A percentile compares a stretch with the other conserved stretches of the same genome.
Evolutionary conservation across 768 basidiomycete genomes (phyloP).

Genomic region (Antrodiella citrinella): DNA sequence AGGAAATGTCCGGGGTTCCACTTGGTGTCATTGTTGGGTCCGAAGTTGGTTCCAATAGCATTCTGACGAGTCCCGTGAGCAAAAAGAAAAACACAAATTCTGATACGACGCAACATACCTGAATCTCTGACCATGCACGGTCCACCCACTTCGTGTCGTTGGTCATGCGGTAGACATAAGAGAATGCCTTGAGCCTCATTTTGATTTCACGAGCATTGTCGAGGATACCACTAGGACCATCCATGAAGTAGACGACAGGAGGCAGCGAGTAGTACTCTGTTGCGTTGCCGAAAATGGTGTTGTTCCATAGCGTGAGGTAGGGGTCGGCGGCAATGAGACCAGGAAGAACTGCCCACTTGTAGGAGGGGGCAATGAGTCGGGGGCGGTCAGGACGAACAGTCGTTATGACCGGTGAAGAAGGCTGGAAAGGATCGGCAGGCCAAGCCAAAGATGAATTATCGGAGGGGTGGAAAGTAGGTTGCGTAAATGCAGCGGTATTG

Average conservation of each 20-base stretch:
- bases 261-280: conserved; percentile 54
- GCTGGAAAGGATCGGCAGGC: conserved; percentile 74
- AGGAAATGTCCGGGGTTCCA: conserved; percentile 95
- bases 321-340: conserved; percentile 71
- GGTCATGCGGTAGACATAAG: conserved; percentile 85
- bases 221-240: conserved; percentile 85
- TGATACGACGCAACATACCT: conserved; percentile 47
- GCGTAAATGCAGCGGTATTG: conserved; percentile 60
- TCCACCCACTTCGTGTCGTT: conserved; percentile 91
- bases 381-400: conserved; percentile 72
- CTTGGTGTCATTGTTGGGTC: conserved; percentile 46
- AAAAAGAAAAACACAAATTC: background rate
- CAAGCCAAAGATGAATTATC: conserved; percentile 49
- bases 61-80: conserved; percentile 36
- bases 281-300: conserved; percentile 85
- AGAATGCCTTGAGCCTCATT: conserved; percentile 84
- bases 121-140: conserved; percentile 73
- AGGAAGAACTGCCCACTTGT: conserved; percentile 86
- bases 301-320: conserved; percentile 86
- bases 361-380: conserved; percentile 81
- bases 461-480: conserved; percentile 62
- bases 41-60: conserved; percentile 76
- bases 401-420: conserved; percentile 53
- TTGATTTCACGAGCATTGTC: conserved; percentile 89
- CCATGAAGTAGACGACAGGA: conserved; percentile 65